These are phyloP conservation scores for Candida hungchunana DNA, from an alignment of 805 yeast genomes.

Conservation along the genomic window DNA sequence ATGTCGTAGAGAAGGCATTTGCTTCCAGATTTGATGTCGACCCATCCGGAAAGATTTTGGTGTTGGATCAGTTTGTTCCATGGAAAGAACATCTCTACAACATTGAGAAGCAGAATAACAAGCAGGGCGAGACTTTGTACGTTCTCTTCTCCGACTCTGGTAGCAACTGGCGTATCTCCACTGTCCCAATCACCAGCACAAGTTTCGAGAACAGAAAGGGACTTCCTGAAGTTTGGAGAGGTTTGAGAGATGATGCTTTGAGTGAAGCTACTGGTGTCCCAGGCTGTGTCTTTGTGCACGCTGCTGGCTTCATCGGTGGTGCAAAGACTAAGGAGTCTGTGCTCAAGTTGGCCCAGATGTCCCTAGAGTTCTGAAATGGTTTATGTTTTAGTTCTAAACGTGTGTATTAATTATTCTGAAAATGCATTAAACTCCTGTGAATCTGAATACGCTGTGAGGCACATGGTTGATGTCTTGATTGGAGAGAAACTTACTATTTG, in stretches of 20 bases:
- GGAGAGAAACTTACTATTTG: too few species aligned
- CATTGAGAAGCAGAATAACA: slow-evolving; percentile 58
- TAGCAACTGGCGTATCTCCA: slow-evolving; percentile 78
- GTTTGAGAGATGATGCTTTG: slow-evolving; percentile 85
- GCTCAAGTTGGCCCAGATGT: slow-evolving; percentile 59
- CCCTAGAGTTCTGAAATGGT: slow-evolving; percentile 24
- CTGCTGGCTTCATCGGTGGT: slow-evolving; percentile 97
- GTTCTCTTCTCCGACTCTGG: slow-evolving; percentile 78
- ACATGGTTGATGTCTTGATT: too few species aligned
- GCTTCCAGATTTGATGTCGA: slow-evolving; percentile 54
- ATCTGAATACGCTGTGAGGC: too few species aligned
- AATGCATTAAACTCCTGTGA: too few species aligned
- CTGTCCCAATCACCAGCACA: slow-evolving; percentile 76
- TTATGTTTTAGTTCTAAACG: too few species aligned
- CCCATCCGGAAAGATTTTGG: slow-evolving; percentile 65
- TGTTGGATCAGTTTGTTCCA: slow-evolving; percentile 76
- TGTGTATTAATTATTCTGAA: too few species aligned
- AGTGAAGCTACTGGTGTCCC: slow-evolving; percentile 71
- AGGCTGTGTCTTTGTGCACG: slow-evolving; percentile 89
- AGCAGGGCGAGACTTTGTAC: slow-evolving; percentile 58
- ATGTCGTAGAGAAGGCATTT: slow-evolving; percentile 69
- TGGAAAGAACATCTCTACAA: slow-evolving; percentile 92
- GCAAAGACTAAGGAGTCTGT: slow-evolving; percentile 78
- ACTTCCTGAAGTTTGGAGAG: slow-evolving; percentile 90
- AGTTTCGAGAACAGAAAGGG: slow-evolving; percentile 85